Base-by-base conservation (phyloP, 208 protist genomes). In the Acanthamoeba pearcei region DNA sequence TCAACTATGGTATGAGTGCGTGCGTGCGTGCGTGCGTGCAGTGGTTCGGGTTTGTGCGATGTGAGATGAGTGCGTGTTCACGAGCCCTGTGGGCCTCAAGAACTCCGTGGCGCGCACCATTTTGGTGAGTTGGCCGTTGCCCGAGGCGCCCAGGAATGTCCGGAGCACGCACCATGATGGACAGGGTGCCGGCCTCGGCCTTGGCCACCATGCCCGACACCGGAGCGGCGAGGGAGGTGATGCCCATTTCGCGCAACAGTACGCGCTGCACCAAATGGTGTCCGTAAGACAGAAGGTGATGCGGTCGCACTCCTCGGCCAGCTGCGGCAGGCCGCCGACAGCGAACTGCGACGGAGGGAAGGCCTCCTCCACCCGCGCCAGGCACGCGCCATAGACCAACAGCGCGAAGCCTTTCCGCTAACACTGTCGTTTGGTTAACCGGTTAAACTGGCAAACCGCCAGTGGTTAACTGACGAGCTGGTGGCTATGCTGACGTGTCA, bases 191-290 rank as follows among this genome's bases (percentile, higher is more conserved):
- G 66, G 66, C 66, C 15, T 74, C 66, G 29, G 66, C 66, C 66
- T 74, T 74, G n/a, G 66, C 66, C 29, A 35, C 66, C 66, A 74
- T 74, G 22, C 66, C 66, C 22, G 66, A 74, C 66, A 74, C 66
- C 2, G 66, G 66, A n/a, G 66, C 66, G 66, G 38, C 66, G 3
- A 74, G 66, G 66, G 42, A 74, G 66, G 29, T 35, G 66, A 74
- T 74, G n/a, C 66, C 66, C 24, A 17, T 32, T 3, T 15, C 29
- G 29, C 66, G 66, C 22, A 49, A 49, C 19, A 62, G 57, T 1
- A 74, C 66, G 1, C n/a, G n/a, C 29, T 74, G n/a, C 22, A 74
- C n/a, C n/a, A n/a, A 32, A 74, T 74, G 66, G n/a, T 35, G 66
- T 74, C 29, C 10, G 66, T 9, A 12, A 74, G 27, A 74, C 66